Evolutionary conservation across 2,329 filamentous ascomycete species (phyloP), one percentile per base, ranked within the genome.

Genomic region (Penicillium occitanis): DNA sequence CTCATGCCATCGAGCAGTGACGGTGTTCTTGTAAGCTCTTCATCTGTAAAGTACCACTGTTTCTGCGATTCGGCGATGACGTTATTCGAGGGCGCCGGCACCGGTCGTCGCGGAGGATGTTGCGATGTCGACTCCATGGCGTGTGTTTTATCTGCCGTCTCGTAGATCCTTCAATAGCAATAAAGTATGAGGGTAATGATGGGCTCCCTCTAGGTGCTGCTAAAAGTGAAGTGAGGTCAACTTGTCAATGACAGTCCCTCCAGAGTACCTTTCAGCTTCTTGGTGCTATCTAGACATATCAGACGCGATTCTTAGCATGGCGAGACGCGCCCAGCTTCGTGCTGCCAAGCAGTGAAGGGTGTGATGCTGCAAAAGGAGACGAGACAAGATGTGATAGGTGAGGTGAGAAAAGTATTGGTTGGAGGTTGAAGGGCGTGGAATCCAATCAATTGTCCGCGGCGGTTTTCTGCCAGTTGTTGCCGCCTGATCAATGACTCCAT

Each of bases 41-140:
- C 89, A 55, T 91, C 85, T 14, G 90, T 91, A 76, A 97, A 98
- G 64, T 92, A 85, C 95, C 95, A 99, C 84, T 98, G 94, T 70
- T 83, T 80, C 74, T 89, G 86, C 50, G 82, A 79, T 68, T 85
- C 82, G 57, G 81, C 79, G 61, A 88, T 80, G 60, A 87, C 81
- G 4, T 72, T 79, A 71, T 80, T 84, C 67, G 77, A 80, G 33
- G 76, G 77, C 51, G 71, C 74, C 40, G 78, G 78, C 42, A 78
- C 73, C 30, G 73, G 73, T 63, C 70, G 73, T 64, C 71, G 70
- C 19, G 68, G 64, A 33, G 69, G 66, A 57, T 69, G 63, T 40
- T 72, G 73, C 30, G 71, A 70, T 25, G 71, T 67, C 51, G 73
- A 73, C 63, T 73, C 74, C 72, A 77, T 77, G 14, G 66, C 59